Evolutionary conservation across 2,329 filamentous ascomycete genomes (phyloP).

Genomic region (Botrytis paeoniae): DNA sequence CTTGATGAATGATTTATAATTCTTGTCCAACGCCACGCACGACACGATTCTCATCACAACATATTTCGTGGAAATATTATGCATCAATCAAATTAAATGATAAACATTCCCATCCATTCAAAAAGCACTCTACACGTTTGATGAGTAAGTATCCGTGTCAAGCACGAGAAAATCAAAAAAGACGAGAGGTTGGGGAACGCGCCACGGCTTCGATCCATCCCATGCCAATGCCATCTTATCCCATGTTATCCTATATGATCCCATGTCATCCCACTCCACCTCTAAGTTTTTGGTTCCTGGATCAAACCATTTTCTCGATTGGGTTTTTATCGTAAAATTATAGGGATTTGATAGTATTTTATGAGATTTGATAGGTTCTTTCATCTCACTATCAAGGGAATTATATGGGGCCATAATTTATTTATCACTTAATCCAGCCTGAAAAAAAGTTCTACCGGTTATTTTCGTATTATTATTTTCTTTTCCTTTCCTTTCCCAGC

Average conservation of each 20-base stretch:
- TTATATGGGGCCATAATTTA: background rate
- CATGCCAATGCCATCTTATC: background rate
- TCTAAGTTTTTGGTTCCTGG: background rate
- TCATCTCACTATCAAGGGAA: background rate
- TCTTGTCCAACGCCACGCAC: background rate
- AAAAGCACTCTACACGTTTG: background rate
- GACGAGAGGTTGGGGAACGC: slow-evolving; percentile 7
- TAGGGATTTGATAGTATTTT: background rate
- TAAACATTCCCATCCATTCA: background rate
- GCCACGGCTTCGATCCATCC: background rate
- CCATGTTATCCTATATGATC: background rate
- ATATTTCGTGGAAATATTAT: background rate
- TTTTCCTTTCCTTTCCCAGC: slow-evolving; percentile 10
- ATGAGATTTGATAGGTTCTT: background rate
- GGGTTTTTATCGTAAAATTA: background rate
- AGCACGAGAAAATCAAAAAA: background rate
- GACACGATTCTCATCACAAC: background rate
- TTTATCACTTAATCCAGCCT: background rate
- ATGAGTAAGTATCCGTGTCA: background rate
- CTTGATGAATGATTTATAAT: background rate
- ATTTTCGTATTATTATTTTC: background rate
- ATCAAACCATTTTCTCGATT: background rate
- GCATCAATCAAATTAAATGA: background rate
- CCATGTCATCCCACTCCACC: background rate
- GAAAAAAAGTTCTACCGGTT: background rate